These are phyloP conservation scores for Artomyces pyxidatus DNA, from an alignment of 768 basidiomycete genomes.

Conservation along the genomic window DNA sequence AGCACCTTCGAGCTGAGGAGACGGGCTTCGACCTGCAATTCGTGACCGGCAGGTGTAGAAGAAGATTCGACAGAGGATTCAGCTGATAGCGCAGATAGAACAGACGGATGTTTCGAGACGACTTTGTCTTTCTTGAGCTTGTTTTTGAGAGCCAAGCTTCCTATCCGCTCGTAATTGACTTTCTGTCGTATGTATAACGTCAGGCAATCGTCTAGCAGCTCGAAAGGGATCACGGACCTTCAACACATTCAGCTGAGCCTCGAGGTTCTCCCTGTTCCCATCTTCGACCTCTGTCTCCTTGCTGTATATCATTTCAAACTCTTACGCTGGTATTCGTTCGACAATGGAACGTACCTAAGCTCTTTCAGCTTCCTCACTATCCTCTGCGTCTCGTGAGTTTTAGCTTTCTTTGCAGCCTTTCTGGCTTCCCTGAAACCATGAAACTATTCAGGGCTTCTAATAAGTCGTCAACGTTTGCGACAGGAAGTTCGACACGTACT, in stretches of 20 bases:
- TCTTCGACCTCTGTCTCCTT: constrained; percentile 28
- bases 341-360: constrained; percentile 39
- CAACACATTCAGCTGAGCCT: constrained; percentile 49
- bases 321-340: too few species aligned
- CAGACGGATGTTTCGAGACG: constrained; percentile 37
- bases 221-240: constrained; percentile 44
- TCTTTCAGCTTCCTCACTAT: constrained; percentile 76
- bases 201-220: neutral
- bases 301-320: too few species aligned
- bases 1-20: constrained; percentile 73
- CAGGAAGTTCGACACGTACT: neutral
- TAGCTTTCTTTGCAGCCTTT: constrained; percentile 76
- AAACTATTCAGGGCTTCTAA: too few species aligned
- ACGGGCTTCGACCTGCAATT: constrained; percentile 59
- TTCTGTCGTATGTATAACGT: constrained; percentile 33
- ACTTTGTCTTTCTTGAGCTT: constrained; percentile 69
- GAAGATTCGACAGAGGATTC: constrained; percentile 14
- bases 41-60: constrained; percentile 31
- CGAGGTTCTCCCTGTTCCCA: constrained; percentile 40
- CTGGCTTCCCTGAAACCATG: constrained; percentile 65
- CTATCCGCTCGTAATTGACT: constrained; percentile 49
- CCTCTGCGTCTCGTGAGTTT: constrained; percentile 72
- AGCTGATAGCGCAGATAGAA: constrained; percentile 24
- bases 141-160: constrained; percentile 54
- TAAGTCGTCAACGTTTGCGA: neutral